A percentile compares a stretch with the other conserved stretches of the same genome.
Conservation (phyloP, 805 yeast genomes). For the Clavispora asparagi region DNA sequence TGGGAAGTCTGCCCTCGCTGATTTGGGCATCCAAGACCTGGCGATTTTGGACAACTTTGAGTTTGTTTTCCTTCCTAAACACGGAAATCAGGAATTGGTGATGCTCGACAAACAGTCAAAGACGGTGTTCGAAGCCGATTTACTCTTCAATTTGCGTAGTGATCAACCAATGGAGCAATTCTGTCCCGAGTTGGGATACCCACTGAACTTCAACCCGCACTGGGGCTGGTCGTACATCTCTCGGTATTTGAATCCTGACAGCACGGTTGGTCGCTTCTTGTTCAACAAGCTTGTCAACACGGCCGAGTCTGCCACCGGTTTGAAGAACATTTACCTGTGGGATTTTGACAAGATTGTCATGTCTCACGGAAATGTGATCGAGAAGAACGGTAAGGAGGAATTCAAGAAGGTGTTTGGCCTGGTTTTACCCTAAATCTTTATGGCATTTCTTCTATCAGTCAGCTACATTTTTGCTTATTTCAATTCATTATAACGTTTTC, state of each 20-base stretch:
- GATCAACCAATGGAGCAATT: conserved; percentile 37
- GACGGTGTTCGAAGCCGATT: conserved; percentile 54
- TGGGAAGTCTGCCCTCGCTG: conserved; percentile 17
- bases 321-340: conserved; percentile 18
- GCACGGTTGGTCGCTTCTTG: conserved; percentile 27
- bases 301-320: conserved; percentile 11
- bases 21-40: conserved; percentile 32
- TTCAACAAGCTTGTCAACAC: conserved; percentile 19
- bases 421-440: conserved; percentile 1
- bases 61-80: conserved; percentile 53
- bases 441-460: too few species aligned
- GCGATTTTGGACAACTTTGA: conserved; percentile 41
- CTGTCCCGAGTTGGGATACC: conserved; percentile 41
- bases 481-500: too few species aligned
- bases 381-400: conserved; percentile 10
- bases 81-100: conserved; percentile 55
- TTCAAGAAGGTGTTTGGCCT: conserved; percentile 13
- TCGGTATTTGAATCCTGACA: conserved; percentile 37
- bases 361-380: conserved; percentile 20
- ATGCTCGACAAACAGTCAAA: conserved; percentile 43
- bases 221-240: conserved; percentile 39
- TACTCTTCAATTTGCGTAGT: conserved; percentile 52
- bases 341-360: conserved; percentile 21
- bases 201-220: conserved; percentile 37
- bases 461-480: too few species aligned